Percentiles rank a stretch among this genome's conserved stretches.
Conservation (phyloP, 2,329 filamentous ascomycete species). For the Fusarium pseudograminearum region DNA sequence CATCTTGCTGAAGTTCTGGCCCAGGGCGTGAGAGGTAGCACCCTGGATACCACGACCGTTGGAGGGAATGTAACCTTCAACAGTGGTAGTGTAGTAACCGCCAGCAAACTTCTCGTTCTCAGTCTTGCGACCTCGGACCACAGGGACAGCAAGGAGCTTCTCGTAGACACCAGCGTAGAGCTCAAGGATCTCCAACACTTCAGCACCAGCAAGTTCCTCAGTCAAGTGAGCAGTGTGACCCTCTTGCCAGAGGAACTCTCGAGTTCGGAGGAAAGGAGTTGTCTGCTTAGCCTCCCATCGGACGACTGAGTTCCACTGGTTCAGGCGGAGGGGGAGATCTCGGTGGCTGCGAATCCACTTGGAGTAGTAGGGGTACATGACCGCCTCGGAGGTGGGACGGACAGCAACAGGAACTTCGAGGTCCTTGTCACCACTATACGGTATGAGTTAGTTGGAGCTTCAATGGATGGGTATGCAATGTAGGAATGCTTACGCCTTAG, state of each 20-base stretch:
- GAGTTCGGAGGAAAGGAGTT: constrained; percentile 86
- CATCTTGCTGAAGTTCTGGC: constrained; percentile 99
- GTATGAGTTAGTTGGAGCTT: constrained; percentile 29
- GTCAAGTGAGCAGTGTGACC: constrained; percentile 92
- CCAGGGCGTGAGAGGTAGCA: constrained; percentile 91
- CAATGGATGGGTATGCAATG: not conserved
- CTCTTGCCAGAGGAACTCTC: constrained; percentile 99
- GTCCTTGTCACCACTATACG: constrained; percentile 82
- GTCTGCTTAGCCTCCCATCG: constrained; percentile 98
- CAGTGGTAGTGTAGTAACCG: constrained; percentile 95
- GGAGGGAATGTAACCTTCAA: constrained; percentile 95
- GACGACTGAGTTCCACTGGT: constrained; percentile 96
- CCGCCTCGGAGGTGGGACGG: constrained; percentile 76
- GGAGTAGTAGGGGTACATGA: constrained; percentile 96
- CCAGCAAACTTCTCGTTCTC: constrained; percentile 99
- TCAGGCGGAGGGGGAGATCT: constrained; percentile 91
- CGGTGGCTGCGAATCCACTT: constrained; percentile 98
- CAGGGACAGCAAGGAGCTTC: constrained; percentile 91
- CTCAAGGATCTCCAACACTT: constrained; percentile 93
- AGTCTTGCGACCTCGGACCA: constrained; percentile 94
- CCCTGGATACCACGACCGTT: constrained; percentile 98
- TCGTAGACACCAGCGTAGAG: constrained; percentile 94
- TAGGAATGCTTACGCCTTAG: constrained; percentile 72
- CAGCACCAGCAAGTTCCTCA: constrained; percentile 81
- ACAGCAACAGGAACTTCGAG: constrained; percentile 83